Evolutionary conservation across 805 yeast species (phyloP), one percentile per base, ranked within the genome.

Genomic region (Metschnikowia gruessii): DNA sequence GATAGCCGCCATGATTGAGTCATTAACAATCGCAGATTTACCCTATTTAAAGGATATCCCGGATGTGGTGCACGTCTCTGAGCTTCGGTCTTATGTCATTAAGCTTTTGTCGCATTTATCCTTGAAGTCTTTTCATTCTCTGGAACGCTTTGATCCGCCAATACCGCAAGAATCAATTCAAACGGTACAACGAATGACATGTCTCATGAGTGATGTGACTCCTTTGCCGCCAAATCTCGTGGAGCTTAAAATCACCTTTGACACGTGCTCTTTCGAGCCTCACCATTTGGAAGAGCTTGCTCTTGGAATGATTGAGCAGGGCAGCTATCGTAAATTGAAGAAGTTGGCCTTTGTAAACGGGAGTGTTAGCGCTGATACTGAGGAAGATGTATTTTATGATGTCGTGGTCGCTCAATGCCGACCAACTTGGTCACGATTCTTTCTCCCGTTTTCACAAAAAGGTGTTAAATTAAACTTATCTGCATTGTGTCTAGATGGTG

Each of bases 41-140:
- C 22, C 21, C 11, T 19, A 42, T 35, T 13, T 26, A 52, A 37
- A 49, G 36, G 42, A 40, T 32, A 49, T 19, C 39, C 12, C 22
- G 4, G 15, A 36, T 12, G 28, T 21, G n/a, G 13, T n/a, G 6
- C 12, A 10, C 17, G 16, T 18, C 17, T 22, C 21, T 24, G 21
- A 21, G 5, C n/a, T 12, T 13, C 12, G 12, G n/a, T 36, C 17
- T 4, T 19, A 15, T 36, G 12, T 26, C 28, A 4, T 22, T 18
- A 6, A 3, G 5, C 21, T 21, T 22, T 4, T 12, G 28, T 12
- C 34, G 17, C 34, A 19, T 26, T 26, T 26, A 10, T 3, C 12
- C 21, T 36, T 36, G 39, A 11, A 22, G 8, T 9, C 39, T 11
- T 24, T 36, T 22, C 29, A 36, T 18, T n/a, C 6, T 15, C 4